Conservation (phyloP, 2,329 filamentous ascomycete species). For the Lizonia empirigonia region DNA sequence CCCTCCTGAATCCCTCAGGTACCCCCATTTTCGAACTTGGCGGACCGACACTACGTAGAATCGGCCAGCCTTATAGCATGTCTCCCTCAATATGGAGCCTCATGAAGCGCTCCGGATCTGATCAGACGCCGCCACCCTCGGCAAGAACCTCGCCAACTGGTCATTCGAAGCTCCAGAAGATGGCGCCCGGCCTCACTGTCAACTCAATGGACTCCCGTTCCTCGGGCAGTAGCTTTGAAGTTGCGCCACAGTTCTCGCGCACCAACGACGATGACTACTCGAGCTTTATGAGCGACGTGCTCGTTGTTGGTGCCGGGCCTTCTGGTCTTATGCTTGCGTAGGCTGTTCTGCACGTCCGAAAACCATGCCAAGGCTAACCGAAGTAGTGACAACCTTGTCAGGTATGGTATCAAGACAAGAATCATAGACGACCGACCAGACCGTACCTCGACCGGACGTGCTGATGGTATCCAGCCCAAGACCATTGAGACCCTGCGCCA, state of each 20-base stretch:
- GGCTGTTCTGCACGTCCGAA: constrained; percentile 2
- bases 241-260: constrained; percentile 25
- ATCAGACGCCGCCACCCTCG: constrained; percentile 21
- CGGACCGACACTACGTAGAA: constrained; percentile 16
- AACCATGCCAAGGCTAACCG: constrained; percentile 8
- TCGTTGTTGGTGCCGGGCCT: constrained; percentile 52
- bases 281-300: constrained; percentile 46
- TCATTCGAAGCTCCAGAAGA: constrained; percentile 39
- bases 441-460: constrained; percentile 70
- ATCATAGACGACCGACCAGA: constrained; percentile 72
- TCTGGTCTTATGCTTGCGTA: constrained; percentile 53
- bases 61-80: constrained; percentile 37
- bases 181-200: constrained; percentile 39
- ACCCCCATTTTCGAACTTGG: constrained; percentile 42
- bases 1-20: constrained; percentile 19
- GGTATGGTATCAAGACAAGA: constrained; percentile 68
- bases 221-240: constrained; percentile 30
- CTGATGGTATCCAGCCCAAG: constrained; percentile 77
- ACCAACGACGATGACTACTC: constrained; percentile 34
- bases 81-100: constrained; percentile 39
- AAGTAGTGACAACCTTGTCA: constrained; percentile 60
- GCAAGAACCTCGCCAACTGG: constrained; percentile 24
- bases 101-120: constrained; percentile 41
- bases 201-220: constrained; percentile 34
- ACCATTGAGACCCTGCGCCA: constrained; percentile 78